phyloP scores from a whole-genome alignment of 139 green algal species.

The Chlamydomonas asymmetrica region DNA sequence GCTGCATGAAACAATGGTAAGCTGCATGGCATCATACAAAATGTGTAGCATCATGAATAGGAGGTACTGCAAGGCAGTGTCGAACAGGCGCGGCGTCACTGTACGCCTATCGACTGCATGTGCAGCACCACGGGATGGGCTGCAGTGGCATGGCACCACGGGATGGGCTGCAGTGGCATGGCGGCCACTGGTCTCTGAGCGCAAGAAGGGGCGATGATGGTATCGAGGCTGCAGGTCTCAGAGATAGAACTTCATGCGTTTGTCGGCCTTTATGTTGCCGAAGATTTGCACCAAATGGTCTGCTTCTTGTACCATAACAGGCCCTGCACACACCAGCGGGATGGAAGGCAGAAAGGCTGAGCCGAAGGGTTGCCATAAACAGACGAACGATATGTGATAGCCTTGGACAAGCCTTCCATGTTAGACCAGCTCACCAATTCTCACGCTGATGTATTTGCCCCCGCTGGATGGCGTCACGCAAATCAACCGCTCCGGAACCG shows the following conservation, averaged over 20 bases:
- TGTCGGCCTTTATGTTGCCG: constrained; percentile 10
- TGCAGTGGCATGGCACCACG: background rate
- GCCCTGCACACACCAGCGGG: background rate
- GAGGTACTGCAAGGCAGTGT: too few relatives aligned
- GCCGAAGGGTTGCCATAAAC: background rate
- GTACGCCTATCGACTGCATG: too few relatives aligned
- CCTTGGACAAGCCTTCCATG: background rate
- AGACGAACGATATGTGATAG: background rate
- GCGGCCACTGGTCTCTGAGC: too few relatives aligned
- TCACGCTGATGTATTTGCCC: constrained; percentile 8
- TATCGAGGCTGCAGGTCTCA: too few relatives aligned
- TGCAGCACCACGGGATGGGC: background rate
- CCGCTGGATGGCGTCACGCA: constrained; percentile 15
- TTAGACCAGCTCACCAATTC: constrained; percentile 6
- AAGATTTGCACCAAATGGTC: background rate
- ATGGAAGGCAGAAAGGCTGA: background rate
- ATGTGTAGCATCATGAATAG: too few relatives aligned
- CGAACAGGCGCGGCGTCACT: too few relatives aligned
- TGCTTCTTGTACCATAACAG: background rate
- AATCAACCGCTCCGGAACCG: constrained; percentile 12
- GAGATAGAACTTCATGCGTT: constrained; percentile 28
- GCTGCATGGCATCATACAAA: too few relatives aligned
- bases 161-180: background rate
- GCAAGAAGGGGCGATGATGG: too few relatives aligned
- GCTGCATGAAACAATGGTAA: too few relatives aligned